Evolutionary conservation across 306 rosid species (phyloP).

Genomic region (Citrullus amarus): DNA sequence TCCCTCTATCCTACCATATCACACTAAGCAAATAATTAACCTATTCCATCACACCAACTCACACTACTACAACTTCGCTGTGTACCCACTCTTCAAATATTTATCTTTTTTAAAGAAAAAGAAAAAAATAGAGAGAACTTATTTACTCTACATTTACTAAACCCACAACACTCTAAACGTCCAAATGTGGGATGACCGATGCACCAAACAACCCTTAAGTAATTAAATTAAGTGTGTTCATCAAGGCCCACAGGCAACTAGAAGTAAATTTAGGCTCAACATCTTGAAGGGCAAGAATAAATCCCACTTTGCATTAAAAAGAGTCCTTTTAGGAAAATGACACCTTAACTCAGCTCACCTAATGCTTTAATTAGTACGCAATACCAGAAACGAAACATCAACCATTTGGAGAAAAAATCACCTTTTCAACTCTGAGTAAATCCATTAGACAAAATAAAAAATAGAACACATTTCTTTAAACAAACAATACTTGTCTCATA

Average conservation of each 20-base stretch:
- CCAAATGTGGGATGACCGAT: no score
- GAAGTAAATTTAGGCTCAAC: not conserved
- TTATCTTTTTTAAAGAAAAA: no score
- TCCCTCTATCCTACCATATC: not conserved
- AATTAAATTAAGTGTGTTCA: no score
- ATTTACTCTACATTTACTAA: no score
- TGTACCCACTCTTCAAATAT: no score
- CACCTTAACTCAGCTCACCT: not conserved
- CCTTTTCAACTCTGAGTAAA: not conserved
- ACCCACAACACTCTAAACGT: no score
- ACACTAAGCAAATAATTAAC: not conserved
- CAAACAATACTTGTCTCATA: no score
- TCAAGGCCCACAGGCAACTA: no score
- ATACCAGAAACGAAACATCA: not conserved
- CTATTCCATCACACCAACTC: not conserved
- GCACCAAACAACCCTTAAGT: no score
- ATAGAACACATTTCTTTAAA: not conserved
- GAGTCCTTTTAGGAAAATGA: not conserved
- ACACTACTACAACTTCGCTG: no score
- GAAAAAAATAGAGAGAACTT: no score
- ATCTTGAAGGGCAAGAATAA: not conserved
- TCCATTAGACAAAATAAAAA: not conserved
- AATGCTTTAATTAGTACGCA: not conserved
- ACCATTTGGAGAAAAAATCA: not conserved
- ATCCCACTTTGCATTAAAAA: not conserved